These are phyloP conservation scores for Heterobasidion occidentale DNA, from an alignment of 1,284 basidiomycete genomes.

Conservation along the genomic window DNA sequence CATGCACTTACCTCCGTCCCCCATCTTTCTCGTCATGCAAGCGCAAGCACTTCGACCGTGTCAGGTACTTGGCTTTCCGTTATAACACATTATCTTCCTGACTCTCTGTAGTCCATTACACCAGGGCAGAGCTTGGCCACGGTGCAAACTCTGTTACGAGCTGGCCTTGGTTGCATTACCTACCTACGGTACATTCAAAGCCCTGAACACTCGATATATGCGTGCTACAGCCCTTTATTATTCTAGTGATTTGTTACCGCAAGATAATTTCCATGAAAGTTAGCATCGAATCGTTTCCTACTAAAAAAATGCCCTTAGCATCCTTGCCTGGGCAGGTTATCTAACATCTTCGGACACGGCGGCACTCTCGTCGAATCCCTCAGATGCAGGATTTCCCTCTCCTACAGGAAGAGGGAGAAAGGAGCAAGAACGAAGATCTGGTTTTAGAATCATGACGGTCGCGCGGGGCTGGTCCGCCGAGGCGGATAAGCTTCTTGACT, in stretches of 20 bases:
- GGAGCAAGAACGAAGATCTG: conserved; percentile 33
- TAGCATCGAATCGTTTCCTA: conserved; percentile 8
- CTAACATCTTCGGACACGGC: conserved; percentile 43
- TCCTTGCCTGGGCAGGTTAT: conserved; percentile 31
- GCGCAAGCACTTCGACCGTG: conserved; percentile 16
- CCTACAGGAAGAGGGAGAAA: conserved; percentile 15
- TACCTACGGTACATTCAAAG: conserved; percentile 49
- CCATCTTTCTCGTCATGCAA: conserved; percentile 19
- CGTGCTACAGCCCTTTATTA: not conserved
- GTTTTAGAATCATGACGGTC: conserved; percentile 63
- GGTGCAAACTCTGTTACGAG: conserved; percentile 62
- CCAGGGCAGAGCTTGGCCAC: conserved; percentile 56
- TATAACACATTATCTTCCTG: not conserved
- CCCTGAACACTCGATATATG: not conserved
- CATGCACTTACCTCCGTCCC: not conserved
- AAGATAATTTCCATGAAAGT: conserved; percentile 77
- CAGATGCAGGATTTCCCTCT: conserved; percentile 23
- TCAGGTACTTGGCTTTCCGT: not conserved
- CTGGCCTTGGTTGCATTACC: conserved; percentile 71
- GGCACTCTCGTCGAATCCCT: conserved; percentile 28
- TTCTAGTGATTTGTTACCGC: conserved; percentile 60
- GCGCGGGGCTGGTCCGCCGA: conserved; percentile 70
- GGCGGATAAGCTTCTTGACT: conserved; percentile 72
- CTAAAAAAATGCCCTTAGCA: not conserved
- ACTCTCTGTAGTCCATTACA: conserved; percentile 35